These are phyloP conservation scores for Fusarium ambrosium DNA, from an alignment of 2,329 filamentous ascomycete genomes.

Conservation along the genomic window DNA sequence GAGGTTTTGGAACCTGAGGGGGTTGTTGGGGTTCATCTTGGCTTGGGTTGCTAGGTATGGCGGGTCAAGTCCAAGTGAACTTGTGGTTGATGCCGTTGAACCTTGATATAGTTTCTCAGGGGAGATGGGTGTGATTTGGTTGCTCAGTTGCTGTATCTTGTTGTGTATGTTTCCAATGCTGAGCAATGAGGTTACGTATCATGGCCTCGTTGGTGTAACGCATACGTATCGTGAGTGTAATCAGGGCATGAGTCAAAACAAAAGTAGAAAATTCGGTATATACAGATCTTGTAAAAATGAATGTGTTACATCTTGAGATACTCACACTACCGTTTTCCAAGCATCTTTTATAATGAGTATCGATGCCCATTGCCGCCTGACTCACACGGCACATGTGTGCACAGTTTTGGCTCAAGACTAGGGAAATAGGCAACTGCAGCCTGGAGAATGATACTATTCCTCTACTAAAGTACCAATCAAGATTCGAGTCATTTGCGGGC, in stretches of 20 bases:
- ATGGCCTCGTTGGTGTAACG: not conserved
- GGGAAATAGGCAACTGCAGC: slow-evolving; percentile 8
- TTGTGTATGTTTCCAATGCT: not conserved
- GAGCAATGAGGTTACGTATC: not conserved
- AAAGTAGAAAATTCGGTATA: not conserved
- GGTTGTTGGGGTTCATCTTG: slow-evolving; percentile 18
- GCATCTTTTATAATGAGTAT: not conserved
- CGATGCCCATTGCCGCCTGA: slow-evolving; percentile 5
- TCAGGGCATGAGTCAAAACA: not conserved
- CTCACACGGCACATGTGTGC: slow-evolving; percentile 16
- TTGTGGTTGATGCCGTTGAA: not conserved
- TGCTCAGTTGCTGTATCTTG: not conserved
- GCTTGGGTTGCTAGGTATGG: not conserved
- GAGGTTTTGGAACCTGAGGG: slow-evolving; percentile 19
- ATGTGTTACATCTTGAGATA: not conserved
- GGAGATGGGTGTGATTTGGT: not conserved
- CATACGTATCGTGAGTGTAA: not conserved
- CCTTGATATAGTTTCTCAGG: not conserved
- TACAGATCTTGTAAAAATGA: not conserved
- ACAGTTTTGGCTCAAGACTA: slow-evolving; percentile 3
- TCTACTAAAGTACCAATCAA: slow-evolving; percentile 4
- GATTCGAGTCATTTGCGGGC: not conserved
- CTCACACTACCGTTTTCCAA: too few relatives aligned
- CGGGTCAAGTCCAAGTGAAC: not conserved
- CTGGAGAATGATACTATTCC: slow-evolving; percentile 3